Evolutionary conservation across 352 stramenopile species (phyloP), one percentile per base, ranked within the genome.

Genomic region (Phytophthora aleatoria): DNA sequence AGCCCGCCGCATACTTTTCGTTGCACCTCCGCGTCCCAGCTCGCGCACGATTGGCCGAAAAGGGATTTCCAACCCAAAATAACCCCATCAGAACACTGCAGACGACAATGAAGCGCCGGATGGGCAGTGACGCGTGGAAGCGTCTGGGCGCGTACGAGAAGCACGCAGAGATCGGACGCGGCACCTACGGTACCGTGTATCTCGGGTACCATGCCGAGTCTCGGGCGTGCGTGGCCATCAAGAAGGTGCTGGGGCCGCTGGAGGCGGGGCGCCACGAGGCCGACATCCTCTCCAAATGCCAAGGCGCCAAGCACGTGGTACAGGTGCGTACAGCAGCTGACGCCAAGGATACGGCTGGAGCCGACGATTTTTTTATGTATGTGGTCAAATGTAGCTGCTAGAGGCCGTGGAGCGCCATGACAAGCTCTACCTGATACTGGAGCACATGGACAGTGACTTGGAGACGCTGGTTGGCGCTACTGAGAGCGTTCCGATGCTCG

Each of bases 381-480:
- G 45, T 10, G 48, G 26, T 15, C 12, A 28, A 53, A 47, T 56
- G 20, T 65, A 92, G 81, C 54, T 92, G 5, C 31, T 89, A 13
- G 83, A 91, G 33, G 67, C 71, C 13, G 76, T 92, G 44, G 76
- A 82, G 33, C 71, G 66, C 31, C 74, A 87, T 69, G 79, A 74
- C 49, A 92, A 90, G 60, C 54, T 91, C 33, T 90, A 87, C 24
- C 41, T 95, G 57, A 71, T 95, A 20, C 56, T 92, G 13, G 86
- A 95, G 56, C 89, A 81, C 57, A 91, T 95, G 85, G 79, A 90
- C 50, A 87, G 77, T 62, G 86, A 95, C 56, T 62, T 94, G 16
- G 83, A 94, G 65, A 77, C 67, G 13, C 54, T 91, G 2, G 66
- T 94, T 45, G 24, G 70, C 42, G 61, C 61, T 1, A 65, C 73